A percentile compares a stretch with the other conserved stretches of the same genome.
Evolutionary conservation across 2,329 filamentous ascomycete species (phyloP).

Genomic region (Penicillium sp.): DNA sequence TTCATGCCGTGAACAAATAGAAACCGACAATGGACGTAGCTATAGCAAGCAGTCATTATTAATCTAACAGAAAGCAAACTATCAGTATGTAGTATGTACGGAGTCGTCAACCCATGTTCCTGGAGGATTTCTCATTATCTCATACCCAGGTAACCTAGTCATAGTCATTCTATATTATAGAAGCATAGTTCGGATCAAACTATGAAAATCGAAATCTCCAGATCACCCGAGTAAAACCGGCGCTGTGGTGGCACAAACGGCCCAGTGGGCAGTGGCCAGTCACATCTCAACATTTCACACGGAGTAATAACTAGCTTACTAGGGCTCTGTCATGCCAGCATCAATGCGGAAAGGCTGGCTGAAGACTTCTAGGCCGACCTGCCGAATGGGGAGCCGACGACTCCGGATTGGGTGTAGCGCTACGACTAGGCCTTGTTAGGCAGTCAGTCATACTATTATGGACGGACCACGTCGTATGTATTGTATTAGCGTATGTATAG

Average conservation of each 20-base stretch:
- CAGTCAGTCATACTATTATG: background rate
- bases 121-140: background rate
- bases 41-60: background rate
- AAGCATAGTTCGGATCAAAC: background rate
- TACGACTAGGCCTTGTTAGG: background rate
- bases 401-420: background rate
- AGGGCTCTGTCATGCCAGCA: no score
- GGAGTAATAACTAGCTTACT: no score
- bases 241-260: conserved; percentile 8
- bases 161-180: no score
- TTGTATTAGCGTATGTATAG: background rate
- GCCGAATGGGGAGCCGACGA: background rate
- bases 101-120: background rate
- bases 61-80: background rate
- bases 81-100: no score
- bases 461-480: background rate
- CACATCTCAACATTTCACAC: no score
- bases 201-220: background rate
- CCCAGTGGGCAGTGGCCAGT: no score
- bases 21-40: background rate
- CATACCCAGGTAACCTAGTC: no score
- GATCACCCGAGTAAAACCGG: conserved; percentile 6
- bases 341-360: conserved; percentile 9
- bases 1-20: no score
- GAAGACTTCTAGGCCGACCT: background rate